These are phyloP conservation scores for Aurinia saxatilis DNA, from an alignment of 345 rosid genomes.

Conservation along the genomic window DNA sequence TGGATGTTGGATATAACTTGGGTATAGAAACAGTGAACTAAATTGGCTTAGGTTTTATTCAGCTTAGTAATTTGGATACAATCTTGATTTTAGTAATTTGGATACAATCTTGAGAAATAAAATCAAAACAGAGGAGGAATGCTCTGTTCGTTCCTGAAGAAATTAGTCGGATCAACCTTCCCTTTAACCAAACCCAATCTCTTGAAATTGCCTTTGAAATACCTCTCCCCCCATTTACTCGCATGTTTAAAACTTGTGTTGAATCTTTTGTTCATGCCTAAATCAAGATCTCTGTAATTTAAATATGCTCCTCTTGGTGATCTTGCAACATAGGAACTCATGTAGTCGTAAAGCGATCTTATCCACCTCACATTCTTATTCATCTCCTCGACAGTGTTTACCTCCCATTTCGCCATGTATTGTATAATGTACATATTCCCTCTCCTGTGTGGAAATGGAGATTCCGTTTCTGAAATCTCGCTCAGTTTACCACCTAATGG, in stretches of 20 bases:
- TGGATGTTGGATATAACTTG: no score
- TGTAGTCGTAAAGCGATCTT: slow-evolving; percentile 34
- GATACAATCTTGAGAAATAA: no score
- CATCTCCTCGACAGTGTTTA: slow-evolving; percentile 23
- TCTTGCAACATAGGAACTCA: slow-evolving; percentile 44
- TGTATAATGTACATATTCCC: slow-evolving; percentile 25
- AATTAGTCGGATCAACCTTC: slow-evolving; percentile 24
- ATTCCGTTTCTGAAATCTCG: slow-evolving; percentile 8
- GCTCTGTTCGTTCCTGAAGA: slow-evolving; percentile 34
- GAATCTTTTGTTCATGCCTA: background rate
- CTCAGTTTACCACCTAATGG: slow-evolving; percentile 21
- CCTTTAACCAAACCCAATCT: slow-evolving; percentile 25
- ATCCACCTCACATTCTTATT: slow-evolving; percentile 31
- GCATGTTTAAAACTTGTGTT: slow-evolving; percentile 24
- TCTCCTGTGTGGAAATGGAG: slow-evolving; percentile 29
- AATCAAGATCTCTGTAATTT: slow-evolving; percentile 62
- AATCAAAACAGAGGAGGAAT: slow-evolving; percentile 29
- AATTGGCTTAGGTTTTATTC: no score
- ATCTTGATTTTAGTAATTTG: no score
- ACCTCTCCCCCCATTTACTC: slow-evolving; percentile 24
- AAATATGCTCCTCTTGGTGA: slow-evolving; percentile 50
- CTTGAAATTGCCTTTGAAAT: slow-evolving; percentile 25
- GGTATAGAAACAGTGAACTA: no score
- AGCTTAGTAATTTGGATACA: no score
- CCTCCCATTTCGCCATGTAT: slow-evolving; percentile 31